A percentile compares a stretch with the other conserved stretches of the same genome.
Conservation (phyloP, 495 filamentous ascomycete genomes). For the Mycothermus thermophilus region DNA sequence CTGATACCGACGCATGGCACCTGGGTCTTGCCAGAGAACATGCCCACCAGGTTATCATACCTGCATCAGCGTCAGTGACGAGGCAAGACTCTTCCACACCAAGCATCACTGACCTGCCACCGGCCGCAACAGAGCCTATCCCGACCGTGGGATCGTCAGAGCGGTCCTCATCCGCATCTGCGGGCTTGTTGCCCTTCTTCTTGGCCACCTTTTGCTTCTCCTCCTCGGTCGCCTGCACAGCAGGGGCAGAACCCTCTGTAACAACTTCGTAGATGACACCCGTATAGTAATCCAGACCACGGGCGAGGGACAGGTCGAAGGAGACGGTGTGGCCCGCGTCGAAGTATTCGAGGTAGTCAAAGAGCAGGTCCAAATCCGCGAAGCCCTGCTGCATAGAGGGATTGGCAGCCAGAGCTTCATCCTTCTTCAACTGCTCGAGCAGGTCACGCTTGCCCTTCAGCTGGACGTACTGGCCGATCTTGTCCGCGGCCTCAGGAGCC, state of each 20-base stretch:
- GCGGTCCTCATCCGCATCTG: conserved; percentile 59
- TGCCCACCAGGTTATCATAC: conserved; percentile 86
- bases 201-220: conserved; percentile 34
- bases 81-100: background rate
- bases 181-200: conserved; percentile 43
- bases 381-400: conserved; percentile 60
- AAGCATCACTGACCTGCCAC: conserved; percentile 36
- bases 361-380: conserved; percentile 67
- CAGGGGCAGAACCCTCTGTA: conserved; percentile 54
- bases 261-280: conserved; percentile 82
- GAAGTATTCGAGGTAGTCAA: conserved; percentile 69
- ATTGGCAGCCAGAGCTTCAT: conserved; percentile 52
- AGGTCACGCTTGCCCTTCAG: conserved; percentile 39
- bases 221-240: conserved; percentile 20
- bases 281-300: conserved; percentile 40
- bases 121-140: conserved; percentile 75
- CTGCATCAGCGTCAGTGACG: conserved; percentile 64
- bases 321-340: conserved; percentile 54
- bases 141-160: conserved; percentile 71
- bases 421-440: conserved; percentile 46
- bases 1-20: conserved; percentile 91
- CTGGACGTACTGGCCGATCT: conserved; percentile 40
- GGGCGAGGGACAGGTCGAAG: conserved; percentile 71
- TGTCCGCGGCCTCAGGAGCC: conserved; percentile 56
- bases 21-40: conserved; percentile 72